Percentiles rank a stretch among this genome's conserved stretches.
These are phyloP conservation scores for Puccinellia tenuiflora DNA, from an alignment of 176 grass and related monocot genomes.

Conservation along the genomic window DNA sequence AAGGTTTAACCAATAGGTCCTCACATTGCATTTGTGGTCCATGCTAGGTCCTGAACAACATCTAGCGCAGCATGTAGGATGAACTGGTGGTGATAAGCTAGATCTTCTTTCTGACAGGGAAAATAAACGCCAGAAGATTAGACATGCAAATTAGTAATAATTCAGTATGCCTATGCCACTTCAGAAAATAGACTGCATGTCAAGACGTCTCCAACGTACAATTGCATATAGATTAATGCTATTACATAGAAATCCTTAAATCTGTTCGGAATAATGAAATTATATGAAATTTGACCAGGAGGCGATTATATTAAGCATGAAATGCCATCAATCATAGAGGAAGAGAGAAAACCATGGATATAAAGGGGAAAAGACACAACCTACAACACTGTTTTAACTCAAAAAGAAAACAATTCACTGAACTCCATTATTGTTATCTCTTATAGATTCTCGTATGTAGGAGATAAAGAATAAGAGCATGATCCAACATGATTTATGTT, in stretches of 20 bases:
- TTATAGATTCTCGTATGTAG: background rate
- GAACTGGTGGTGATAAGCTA: slow-evolving; percentile 84
- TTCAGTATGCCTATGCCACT: background rate
- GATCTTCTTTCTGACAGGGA: slow-evolving; percentile 70
- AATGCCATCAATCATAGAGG: background rate
- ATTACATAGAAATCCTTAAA: background rate
- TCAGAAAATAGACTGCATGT: background rate
- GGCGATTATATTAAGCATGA: background rate
- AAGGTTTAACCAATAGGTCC: slow-evolving; percentile 25
- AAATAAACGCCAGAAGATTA: slow-evolving; percentile 22
- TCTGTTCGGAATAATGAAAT: background rate
- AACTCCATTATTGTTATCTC: background rate
- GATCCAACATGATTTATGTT: background rate
- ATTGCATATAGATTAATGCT: background rate
- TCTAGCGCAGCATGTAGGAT: slow-evolving; percentile 90
- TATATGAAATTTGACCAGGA: background rate
- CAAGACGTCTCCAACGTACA: background rate
- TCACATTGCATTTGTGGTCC: slow-evolving; percentile 89
- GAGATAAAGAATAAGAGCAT: background rate
- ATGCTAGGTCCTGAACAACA: slow-evolving; percentile 87
- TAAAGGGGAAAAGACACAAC: background rate
- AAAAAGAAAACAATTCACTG: background rate
- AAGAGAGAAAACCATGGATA: background rate
- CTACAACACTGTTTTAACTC: background rate
- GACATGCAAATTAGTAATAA: background rate